A percentile compares a stretch with the other conserved stretches of the same genome.
Conservation (phyloP, 495 filamentous ascomycete genomes). For the Penicillium desertorum region DNA sequence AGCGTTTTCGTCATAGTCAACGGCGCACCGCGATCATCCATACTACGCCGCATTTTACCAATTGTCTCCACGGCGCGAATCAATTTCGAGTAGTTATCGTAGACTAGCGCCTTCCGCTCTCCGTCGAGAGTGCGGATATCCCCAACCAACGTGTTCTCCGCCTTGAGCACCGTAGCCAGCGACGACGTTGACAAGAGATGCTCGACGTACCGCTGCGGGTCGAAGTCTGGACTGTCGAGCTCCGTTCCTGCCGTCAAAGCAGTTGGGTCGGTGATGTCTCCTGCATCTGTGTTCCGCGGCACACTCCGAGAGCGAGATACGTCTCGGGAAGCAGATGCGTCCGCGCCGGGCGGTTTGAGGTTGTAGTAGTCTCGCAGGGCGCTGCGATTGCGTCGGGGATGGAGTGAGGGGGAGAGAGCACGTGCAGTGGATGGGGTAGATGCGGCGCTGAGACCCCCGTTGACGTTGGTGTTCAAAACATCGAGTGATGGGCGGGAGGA, state of each 20-base stretch:
- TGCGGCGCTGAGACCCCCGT: conserved; percentile 51
- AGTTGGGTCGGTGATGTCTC: conserved; percentile 34
- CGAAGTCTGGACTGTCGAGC: conserved; percentile 49
- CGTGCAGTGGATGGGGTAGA: conserved; percentile 47
- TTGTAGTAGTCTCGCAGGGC: conserved; percentile 95
- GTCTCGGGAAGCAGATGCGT: conserved; percentile 17
- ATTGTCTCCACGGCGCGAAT: conserved; percentile 96
- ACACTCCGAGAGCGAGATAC: conserved; percentile 38
- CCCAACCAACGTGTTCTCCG: conserved; percentile 53
- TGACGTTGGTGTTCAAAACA: conserved; percentile 46
- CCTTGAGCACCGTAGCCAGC: conserved; percentile 61
- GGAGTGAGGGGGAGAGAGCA: conserved; percentile 44
- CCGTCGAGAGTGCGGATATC: conserved; percentile 90
- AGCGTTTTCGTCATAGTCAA: conserved; percentile 61
- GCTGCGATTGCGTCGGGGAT: conserved; percentile 66
- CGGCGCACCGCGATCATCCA: conserved; percentile 47
- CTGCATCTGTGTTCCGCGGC: conserved; percentile 43
- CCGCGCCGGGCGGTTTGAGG: conserved; percentile 58
- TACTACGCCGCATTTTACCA: conserved; percentile 59
- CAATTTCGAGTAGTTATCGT: conserved; percentile 96
- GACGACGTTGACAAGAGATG: conserved; percentile 54
- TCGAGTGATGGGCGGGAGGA: conserved; percentile 75
- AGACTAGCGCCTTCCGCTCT: conserved; percentile 93
- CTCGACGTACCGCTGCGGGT: conserved; percentile 46
- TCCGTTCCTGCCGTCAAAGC: conserved; percentile 41